A percentile compares a stretch with the other conserved stretches of the same genome.
Conservation (phyloP, 2,329 filamentous ascomycete species). For the Ophiostoma novo-ulmi region DNA sequence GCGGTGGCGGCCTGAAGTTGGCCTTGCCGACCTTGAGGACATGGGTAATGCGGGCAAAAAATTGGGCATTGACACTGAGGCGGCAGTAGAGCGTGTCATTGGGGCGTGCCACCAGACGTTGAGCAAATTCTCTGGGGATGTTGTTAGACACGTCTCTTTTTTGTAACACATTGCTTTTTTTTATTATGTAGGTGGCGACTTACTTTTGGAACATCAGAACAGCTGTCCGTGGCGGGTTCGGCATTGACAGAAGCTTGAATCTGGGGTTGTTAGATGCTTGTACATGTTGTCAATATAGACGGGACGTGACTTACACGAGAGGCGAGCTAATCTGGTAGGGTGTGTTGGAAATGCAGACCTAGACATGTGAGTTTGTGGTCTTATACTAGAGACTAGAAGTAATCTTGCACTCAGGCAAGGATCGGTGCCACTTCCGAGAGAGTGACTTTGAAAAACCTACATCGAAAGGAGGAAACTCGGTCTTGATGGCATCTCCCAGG, state of each 20-base stretch:
- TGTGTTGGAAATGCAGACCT: conserved; percentile 77
- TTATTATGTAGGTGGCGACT: background rate
- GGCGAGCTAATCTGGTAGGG: conserved; percentile 81
- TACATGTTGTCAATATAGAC: background rate
- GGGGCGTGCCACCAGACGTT: conserved; percentile 80
- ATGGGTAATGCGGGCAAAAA: conserved; percentile 63
- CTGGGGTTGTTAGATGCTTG: conserved; percentile 17
- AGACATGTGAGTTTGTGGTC: conserved; percentile 31
- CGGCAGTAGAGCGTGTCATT: conserved; percentile 86
- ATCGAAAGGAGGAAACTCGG: conserved; percentile 56
- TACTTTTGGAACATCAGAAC: conserved; percentile 71
- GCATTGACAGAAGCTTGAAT: conserved; percentile 76
- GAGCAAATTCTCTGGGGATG: conserved; percentile 69
- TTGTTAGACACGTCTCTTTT: conserved; percentile 10
- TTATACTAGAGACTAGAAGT: conserved; percentile 10
- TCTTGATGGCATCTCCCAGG: conserved; percentile 90
- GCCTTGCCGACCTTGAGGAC: conserved; percentile 86
- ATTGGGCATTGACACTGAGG: conserved; percentile 89
- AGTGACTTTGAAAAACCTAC: conserved; percentile 35
- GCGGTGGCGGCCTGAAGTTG: conserved; percentile 92
- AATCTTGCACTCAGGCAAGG: background rate
- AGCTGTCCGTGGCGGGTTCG: conserved; percentile 67
- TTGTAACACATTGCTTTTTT: background rate
- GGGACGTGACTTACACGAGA: conserved; percentile 49
- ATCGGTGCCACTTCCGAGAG: background rate